phyloP scores from a whole-genome alignment of 192 early-diverging fungal genomes.

The Dispira simplex region DNA sequence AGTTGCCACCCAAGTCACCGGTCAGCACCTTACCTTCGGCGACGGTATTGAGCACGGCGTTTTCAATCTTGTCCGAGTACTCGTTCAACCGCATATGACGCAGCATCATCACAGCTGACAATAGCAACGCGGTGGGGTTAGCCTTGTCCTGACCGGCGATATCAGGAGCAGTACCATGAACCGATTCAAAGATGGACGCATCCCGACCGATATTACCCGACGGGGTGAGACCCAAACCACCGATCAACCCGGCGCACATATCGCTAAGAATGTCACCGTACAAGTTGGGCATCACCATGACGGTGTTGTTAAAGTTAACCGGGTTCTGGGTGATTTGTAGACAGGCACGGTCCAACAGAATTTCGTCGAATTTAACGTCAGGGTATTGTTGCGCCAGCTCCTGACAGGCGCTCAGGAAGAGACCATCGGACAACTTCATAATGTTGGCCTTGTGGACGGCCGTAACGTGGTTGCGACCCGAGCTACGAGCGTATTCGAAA shows the following conservation, averaged over 20 bases:
- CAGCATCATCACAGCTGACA: slow-evolving; percentile 97
- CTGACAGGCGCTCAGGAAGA: slow-evolving; percentile 86
- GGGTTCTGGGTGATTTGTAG: slow-evolving; percentile 93
- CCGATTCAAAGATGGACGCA: slow-evolving; percentile 94
- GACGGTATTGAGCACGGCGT: slow-evolving; percentile 85
- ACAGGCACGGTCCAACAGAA: slow-evolving; percentile 89
- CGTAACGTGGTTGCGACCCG: slow-evolving; percentile 85
- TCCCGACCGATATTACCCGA: slow-evolving; percentile 98
- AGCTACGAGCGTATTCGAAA: slow-evolving; percentile 79
- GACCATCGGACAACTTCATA: slow-evolving; percentile 93
- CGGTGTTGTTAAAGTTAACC: slow-evolving; percentile 69
- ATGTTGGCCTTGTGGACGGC: slow-evolving; percentile 98
- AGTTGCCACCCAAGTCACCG: slow-evolving; percentile 77
- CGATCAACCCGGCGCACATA: slow-evolving; percentile 95
- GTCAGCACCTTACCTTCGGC: slow-evolving; percentile 81
- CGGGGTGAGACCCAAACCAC: slow-evolving; percentile 94
- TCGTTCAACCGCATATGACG: slow-evolving; percentile 80
- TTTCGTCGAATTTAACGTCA: slow-evolving; percentile 78
- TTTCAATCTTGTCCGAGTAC: slow-evolving; percentile 74
- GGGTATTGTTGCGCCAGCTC: slow-evolving; percentile 89
- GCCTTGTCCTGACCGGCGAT: slow-evolving; percentile 95
- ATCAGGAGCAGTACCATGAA: slow-evolving; percentile 93
- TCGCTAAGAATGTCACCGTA: slow-evolving; percentile 99
- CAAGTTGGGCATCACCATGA: slow-evolving; percentile 99
- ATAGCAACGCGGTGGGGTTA: slow-evolving; percentile 87